These are phyloP conservation scores for Podosphaera xanthii DNA, from an alignment of 2,329 filamentous ascomycete species.

Conservation along the genomic window DNA sequence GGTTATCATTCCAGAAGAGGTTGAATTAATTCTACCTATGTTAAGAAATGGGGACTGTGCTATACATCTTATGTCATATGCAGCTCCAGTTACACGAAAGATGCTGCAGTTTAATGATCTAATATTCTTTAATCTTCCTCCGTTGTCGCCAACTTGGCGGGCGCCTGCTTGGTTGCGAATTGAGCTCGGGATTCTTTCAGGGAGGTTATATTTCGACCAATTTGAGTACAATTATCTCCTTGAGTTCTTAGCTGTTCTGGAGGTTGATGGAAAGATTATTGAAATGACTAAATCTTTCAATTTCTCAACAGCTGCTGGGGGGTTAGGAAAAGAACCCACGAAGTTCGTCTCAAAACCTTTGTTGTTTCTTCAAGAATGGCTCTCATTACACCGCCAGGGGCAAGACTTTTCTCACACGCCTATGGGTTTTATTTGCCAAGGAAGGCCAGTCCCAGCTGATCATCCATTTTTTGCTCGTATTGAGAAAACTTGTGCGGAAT, in stretches of 20 bases:
- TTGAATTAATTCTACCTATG: constrained; percentile 27
- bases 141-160: constrained; percentile 18
- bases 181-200: constrained; percentile 36
- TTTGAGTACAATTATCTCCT: constrained; percentile 21
- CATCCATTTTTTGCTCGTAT: constrained; percentile 2
- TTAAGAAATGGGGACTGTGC: constrained; percentile 14
- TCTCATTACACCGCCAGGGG: constrained; percentile 27
- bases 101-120: constrained; percentile 37
- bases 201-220: constrained; percentile 34
- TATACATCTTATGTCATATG: constrained; percentile 30
- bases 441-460: constrained; percentile 9
- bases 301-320: background rate
- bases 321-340: background rate
- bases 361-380: constrained; percentile 32
- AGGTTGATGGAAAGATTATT: background rate
- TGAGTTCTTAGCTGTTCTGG: constrained; percentile 5
- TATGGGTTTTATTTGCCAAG: constrained; percentile 32
- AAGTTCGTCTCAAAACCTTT: constrained; percentile 18
- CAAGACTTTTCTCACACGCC: constrained; percentile 35
- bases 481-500: background rate
- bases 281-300: background rate
- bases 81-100: constrained; percentile 32
- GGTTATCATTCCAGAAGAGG: constrained; percentile 39
- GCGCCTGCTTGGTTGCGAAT: constrained; percentile 30
- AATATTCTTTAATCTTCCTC: constrained; percentile 27